Conservation (phyloP, 164 flowering plant species). For the Vitis vinifera region ASM3070453v1 NC_081821.1:10138501-10139000, state of each 20-base stretch:
- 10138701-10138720: not conserved
- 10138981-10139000: not conserved
- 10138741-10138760: not conserved
- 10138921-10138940: too few species aligned
- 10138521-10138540: constrained; percentile 97
- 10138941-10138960: too few species aligned
- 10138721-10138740: not conserved
- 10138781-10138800: too few species aligned
- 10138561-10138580: constrained; percentile 97
- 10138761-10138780: not conserved
- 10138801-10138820: too few species aligned
- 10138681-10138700: not conserved
- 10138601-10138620: constrained; percentile 7
- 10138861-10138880: too few species aligned
- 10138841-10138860: too few species aligned
- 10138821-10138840: too few species aligned
- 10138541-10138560: constrained; percentile 95
- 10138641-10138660: not conserved
- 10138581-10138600: constrained; percentile 98
- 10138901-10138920: too few species aligned
- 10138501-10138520: constrained; percentile 92
- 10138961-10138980: too few species aligned
- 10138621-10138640: not conserved
- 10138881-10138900: too few species aligned
- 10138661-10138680: not conserved